These are phyloP conservation scores for Podaxis sp. DNA, from an alignment of 768 basidiomycete species.

Conservation along the genomic window DNA sequence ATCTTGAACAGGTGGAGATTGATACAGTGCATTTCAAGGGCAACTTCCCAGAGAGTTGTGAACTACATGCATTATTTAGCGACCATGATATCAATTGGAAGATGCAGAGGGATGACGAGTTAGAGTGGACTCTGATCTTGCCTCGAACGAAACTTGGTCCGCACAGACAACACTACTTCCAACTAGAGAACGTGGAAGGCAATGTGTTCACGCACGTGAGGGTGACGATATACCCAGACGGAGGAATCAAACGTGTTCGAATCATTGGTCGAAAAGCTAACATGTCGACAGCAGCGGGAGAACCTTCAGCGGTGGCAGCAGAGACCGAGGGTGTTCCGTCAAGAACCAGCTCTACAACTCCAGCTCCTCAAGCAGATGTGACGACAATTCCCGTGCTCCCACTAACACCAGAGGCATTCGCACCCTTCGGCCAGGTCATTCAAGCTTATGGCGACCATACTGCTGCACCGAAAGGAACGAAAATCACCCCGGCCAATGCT, in stretches of 20 bases:
- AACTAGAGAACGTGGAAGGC: conserved; percentile 63
- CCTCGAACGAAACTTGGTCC: conserved; percentile 81
- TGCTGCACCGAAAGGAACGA: conserved; percentile 65
- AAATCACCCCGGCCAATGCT: conserved; percentile 81
- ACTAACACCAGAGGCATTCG: conserved; percentile 83
- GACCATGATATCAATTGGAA: conserved; percentile 36
- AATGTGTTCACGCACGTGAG: conserved; percentile 77
- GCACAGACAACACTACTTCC: conserved; percentile 87
- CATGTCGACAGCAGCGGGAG: conserved; percentile 6
- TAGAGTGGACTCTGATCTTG: conserved; percentile 73
- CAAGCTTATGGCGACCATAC: conserved; percentile 77
- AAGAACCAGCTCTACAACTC: not conserved
- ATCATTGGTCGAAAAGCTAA: conserved; percentile 58
- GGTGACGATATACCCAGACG: conserved; percentile 91
- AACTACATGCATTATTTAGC: conserved; percentile 60
- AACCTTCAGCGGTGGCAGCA: not conserved
- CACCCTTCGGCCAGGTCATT: conserved; percentile 86
- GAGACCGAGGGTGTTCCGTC: not conserved
- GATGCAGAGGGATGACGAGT: conserved; percentile 32
- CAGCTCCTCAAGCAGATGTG: conserved; percentile 5
- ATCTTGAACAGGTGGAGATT: conserved; percentile 77
- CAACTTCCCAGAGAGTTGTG: conserved; percentile 89
- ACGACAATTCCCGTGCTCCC: conserved; percentile 54
- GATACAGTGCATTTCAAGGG: conserved; percentile 97
- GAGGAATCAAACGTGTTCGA: conserved; percentile 92